phyloP scores from a whole-genome alignment of 2,329 filamentous ascomycete genomes.

The Trichoderma guizhouense region DNA sequence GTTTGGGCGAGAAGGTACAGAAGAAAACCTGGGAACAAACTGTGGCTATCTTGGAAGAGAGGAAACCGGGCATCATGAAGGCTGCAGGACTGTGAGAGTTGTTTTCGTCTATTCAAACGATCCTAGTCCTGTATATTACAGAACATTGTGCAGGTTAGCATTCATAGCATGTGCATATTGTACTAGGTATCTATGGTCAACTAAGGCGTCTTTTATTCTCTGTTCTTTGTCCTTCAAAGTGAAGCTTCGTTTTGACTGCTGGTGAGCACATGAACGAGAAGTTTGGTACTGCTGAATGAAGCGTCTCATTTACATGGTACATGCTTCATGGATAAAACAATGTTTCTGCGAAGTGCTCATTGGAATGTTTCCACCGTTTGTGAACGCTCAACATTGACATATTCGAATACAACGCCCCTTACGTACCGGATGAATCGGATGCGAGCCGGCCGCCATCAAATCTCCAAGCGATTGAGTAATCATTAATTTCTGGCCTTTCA shows the following conservation, averaged over 20 bases:
- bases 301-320: no score
- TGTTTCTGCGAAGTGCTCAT: background rate
- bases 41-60: background rate
- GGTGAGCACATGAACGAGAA: no score
- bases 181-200: background rate
- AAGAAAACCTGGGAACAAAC: background rate
- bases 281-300: no score
- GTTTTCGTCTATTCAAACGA: background rate
- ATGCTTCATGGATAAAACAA: background rate
- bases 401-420: background rate
- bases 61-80: background rate
- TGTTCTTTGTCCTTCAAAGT: background rate
- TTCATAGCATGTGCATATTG: background rate
- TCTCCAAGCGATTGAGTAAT: background rate
- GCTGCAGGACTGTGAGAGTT: background rate
- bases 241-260: background rate
- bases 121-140: background rate
- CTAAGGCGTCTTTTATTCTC: background rate
- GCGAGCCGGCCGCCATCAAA: background rate
- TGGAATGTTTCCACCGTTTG: background rate
- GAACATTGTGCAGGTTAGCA: background rate
- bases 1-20: background rate
- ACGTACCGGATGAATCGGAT: background rate
- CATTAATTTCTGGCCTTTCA: background rate
- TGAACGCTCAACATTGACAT: fast-evolving